phyloP scores from a whole-genome alignment of 805 yeast species.

The Zygosaccharomyces rouxii region DNA sequence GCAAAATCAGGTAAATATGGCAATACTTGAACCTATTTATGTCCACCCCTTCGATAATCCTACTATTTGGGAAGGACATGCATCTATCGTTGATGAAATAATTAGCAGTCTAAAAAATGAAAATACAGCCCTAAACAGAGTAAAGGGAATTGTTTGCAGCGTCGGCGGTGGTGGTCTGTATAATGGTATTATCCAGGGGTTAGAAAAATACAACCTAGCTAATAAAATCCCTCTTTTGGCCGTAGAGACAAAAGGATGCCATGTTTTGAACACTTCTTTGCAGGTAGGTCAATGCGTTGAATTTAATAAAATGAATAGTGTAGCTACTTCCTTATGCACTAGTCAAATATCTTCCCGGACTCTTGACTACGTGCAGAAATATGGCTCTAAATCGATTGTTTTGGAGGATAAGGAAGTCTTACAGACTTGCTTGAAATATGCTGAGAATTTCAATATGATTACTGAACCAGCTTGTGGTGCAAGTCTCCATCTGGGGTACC shows the following conservation, averaged over 20 bases:
- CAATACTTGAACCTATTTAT: constrained; percentile 37
- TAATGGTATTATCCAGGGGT: constrained; percentile 46
- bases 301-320: constrained; percentile 45
- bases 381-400: constrained; percentile 40
- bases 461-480: constrained; percentile 75
- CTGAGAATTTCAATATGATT: constrained; percentile 45
- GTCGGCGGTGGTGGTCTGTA: constrained; percentile 56
- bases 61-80: constrained; percentile 51
- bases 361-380: constrained; percentile 40
- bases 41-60: constrained; percentile 53
- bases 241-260: constrained; percentile 57
- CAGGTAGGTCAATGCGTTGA: constrained; percentile 42
- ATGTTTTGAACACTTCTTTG: constrained; percentile 50
- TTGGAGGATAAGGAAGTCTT: constrained; percentile 56
- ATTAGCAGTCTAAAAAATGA: constrained; percentile 25
- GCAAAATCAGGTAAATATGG: not conserved
- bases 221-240: constrained; percentile 40
- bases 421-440: constrained; percentile 46
- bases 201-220: constrained; percentile 33
- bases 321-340: constrained; percentile 65
- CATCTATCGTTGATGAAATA: constrained; percentile 44
- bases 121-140: constrained; percentile 17
- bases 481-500: constrained; percentile 48
- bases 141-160: constrained; percentile 48
- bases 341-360: constrained; percentile 50